Evolutionary conservation across 1,284 basidiomycete genomes (phyloP).

Genomic region (Macrocystidia cucumis): DNA sequence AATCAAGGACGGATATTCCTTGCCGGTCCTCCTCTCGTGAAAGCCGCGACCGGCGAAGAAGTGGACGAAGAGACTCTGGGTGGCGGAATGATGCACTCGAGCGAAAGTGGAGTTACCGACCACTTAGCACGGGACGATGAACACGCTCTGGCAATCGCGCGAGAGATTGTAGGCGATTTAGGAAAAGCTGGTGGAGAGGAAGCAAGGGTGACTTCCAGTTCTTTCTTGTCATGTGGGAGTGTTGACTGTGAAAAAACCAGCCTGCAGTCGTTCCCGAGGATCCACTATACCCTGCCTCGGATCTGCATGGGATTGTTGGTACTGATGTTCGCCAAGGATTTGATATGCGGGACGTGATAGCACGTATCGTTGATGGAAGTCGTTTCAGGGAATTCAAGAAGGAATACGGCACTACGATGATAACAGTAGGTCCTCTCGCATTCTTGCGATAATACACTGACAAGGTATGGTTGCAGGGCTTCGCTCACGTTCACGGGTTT

Average conservation of each 20-base stretch:
- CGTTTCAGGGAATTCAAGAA: conserved; percentile 94
- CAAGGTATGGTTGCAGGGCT: conserved; percentile 48
- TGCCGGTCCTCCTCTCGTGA: conserved; percentile 93
- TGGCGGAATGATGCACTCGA: conserved; percentile 91
- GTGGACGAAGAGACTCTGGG: conserved; percentile 92
- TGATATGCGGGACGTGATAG: conserved; percentile 92
- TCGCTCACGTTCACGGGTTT: conserved; percentile 86
- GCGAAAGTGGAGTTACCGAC: conserved; percentile 90
- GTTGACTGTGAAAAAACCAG: conserved; percentile 23
- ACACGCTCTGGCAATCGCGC: conserved; percentile 81
- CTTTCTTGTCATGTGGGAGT: conserved; percentile 2
- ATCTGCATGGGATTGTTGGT: conserved; percentile 88
- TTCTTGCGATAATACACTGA: conserved; percentile 2
- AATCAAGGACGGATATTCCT: conserved; percentile 94
- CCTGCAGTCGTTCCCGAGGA: conserved; percentile 53
- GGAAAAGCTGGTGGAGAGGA: conserved; percentile 49
- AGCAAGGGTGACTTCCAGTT: conserved; percentile 32
- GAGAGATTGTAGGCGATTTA: conserved; percentile 77
- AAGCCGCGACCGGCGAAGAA: conserved; percentile 90
- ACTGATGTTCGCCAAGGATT: conserved; percentile 84
- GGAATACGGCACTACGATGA: conserved; percentile 86
- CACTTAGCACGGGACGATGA: conserved; percentile 86
- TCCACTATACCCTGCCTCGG: conserved; percentile 75
- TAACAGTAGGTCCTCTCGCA: conserved; percentile 55
- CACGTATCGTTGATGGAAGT: conserved; percentile 87